A percentile compares a stretch with the other conserved stretches of the same genome.
These are phyloP conservation scores for Fusarium fracticaudum DNA, from an alignment of 2,329 filamentous ascomycete genomes.

Conservation along the genomic window DNA sequence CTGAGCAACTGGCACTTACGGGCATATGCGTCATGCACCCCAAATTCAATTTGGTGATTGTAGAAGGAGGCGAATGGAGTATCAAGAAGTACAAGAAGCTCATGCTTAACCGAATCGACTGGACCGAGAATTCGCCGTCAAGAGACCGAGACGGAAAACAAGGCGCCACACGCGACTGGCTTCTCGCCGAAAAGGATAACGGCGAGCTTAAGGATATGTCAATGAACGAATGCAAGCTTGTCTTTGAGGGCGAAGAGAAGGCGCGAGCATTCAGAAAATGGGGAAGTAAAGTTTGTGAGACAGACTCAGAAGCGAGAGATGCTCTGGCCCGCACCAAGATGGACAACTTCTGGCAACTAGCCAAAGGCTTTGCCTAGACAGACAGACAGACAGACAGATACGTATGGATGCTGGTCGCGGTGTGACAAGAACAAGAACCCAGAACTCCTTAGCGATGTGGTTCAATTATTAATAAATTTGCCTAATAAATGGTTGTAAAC, in stretches of 20 bases:
- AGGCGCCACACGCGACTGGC: slow-evolving; percentile 75
- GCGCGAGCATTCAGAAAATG: slow-evolving; percentile 84
- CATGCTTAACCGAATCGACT: slow-evolving; percentile 93
- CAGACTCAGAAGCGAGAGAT: slow-evolving; percentile 87
- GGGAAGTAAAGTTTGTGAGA: slow-evolving; percentile 91
- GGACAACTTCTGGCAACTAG: slow-evolving; percentile 94
- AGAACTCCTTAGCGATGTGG: background rate
- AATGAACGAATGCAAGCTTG: slow-evolving; percentile 80
- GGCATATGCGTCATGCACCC: slow-evolving; percentile 94
- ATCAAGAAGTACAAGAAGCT: slow-evolving; percentile 90
- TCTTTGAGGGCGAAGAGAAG: slow-evolving; percentile 94
- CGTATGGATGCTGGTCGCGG: background rate
- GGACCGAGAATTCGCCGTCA: slow-evolving; percentile 87
- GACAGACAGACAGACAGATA: background rate
- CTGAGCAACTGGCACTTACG: slow-evolving; percentile 86
- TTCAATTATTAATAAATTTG: background rate
- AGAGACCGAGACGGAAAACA: slow-evolving; percentile 68
- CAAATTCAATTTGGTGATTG: slow-evolving; percentile 86
- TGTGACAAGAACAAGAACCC: background rate
- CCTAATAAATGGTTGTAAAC: background rate
- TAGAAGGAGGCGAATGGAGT: slow-evolving; percentile 88
- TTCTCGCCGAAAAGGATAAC: slow-evolving; percentile 80
- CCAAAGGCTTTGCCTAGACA: slow-evolving; percentile 66
- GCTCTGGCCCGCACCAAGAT: slow-evolving; percentile 82
- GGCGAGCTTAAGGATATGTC: slow-evolving; percentile 84